Percentiles rank a stretch among this genome's conserved stretches.
Conservation (phyloP, 2,329 filamentous ascomycete species). For the Monosporascus sp. region DNA sequence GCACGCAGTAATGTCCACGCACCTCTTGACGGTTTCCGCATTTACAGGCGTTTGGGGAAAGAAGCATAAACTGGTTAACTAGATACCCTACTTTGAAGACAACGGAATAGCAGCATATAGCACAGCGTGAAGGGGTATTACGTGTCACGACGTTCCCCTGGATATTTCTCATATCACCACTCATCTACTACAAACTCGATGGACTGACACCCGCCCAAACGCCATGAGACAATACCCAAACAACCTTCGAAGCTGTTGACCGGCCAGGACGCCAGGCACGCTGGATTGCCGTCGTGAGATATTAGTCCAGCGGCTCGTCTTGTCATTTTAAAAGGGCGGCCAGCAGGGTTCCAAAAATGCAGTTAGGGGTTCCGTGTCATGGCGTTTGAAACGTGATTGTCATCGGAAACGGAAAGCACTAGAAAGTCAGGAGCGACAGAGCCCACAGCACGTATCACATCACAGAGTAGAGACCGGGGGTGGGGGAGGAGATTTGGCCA, state of each 20-base stretch:
- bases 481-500: conserved; percentile 60
- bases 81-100: conserved; percentile 3
- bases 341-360: too few relatives aligned
- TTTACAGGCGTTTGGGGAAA: conserved; percentile 7
- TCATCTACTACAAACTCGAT: too few relatives aligned
- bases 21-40: conserved; percentile 1
- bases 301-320: too few relatives aligned
- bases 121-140: background rate
- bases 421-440: background rate
- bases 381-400: too few relatives aligned
- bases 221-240: too few relatives aligned
- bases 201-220: too few relatives aligned
- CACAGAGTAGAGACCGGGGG: conserved; percentile 11
- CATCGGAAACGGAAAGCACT: background rate
- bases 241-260: too few relatives aligned
- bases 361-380: too few relatives aligned
- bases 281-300: too few relatives aligned
- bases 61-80: background rate
- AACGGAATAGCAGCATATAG: background rate
- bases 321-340: too few relatives aligned
- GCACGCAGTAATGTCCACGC: too few relatives aligned
- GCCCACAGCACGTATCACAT: conserved; percentile 1
- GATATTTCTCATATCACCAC: background rate
- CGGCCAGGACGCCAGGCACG: too few relatives aligned
- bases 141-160: background rate